Percentiles rank a stretch among this genome's conserved stretches.
Conservation (phyloP, 2,329 filamentous ascomycete genomes). For the Aspergillus chevalieri region DNA sequence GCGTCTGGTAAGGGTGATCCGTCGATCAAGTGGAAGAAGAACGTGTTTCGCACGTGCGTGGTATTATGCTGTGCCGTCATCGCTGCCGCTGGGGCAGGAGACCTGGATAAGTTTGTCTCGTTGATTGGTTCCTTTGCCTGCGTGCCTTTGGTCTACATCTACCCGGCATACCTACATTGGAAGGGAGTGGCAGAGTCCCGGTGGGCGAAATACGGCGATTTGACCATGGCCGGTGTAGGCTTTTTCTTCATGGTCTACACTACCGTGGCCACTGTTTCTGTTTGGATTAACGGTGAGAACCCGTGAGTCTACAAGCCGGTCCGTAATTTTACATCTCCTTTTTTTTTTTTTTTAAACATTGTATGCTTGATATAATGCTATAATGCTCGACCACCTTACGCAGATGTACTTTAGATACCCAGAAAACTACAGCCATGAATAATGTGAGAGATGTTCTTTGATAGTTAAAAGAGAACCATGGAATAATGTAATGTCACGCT, state of each 20-base stretch:
- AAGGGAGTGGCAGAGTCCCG: slow-evolving; percentile 57
- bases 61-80: slow-evolving; percentile 78
- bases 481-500: background rate
- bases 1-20: slow-evolving; percentile 91
- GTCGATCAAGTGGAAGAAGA: slow-evolving; percentile 99
- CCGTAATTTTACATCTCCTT: background rate
- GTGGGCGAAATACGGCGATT: slow-evolving; percentile 46
- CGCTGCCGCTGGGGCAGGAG: slow-evolving; percentile 81
- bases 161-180: slow-evolving; percentile 72
- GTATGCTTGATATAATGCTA: too few relatives aligned
- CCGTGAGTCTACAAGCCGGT: background rate
- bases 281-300: slow-evolving; percentile 12
- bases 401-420: too few relatives aligned
- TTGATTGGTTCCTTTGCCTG: slow-evolving; percentile 94
- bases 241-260: slow-evolving; percentile 65
- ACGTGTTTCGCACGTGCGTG: slow-evolving; percentile 82
- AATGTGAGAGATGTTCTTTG: too few relatives aligned
- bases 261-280: slow-evolving; percentile 54
- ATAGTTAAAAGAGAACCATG: background rate
- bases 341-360: background rate
- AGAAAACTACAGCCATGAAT: too few relatives aligned
- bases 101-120: slow-evolving; percentile 92
- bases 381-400: too few relatives aligned
- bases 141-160: slow-evolving; percentile 91
- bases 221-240: slow-evolving; percentile 59